A percentile compares a stretch with the other conserved stretches of the same genome.
Conservation (phyloP, 116 monocot species). For the Papilionanthe hybrid region DNA sequence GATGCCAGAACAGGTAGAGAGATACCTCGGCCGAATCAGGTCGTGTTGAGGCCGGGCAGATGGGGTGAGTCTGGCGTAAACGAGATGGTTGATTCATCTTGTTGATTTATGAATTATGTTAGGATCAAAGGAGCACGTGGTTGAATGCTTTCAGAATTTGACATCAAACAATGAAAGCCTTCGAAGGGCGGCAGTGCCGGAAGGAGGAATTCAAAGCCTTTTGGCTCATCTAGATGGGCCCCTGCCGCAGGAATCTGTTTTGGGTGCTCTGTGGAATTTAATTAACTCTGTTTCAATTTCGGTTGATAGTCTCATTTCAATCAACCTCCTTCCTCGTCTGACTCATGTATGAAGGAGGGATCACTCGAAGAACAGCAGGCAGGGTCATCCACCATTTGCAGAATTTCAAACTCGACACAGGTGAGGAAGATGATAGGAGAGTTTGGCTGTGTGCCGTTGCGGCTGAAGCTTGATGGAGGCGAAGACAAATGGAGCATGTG, state of each 20-base stretch:
- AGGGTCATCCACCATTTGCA: constrained; percentile 17
- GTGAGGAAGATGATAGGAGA: constrained; percentile 25
- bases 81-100: constrained; percentile 34
- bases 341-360: constrained; percentile 26
- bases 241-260: constrained; percentile 27
- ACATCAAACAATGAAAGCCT: constrained; percentile 30
- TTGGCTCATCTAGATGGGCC: constrained; percentile 25
- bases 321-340: constrained; percentile 18
- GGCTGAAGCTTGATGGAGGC: constrained; percentile 18
- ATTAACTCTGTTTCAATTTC: constrained; percentile 5
- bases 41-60: no score
- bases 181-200: constrained; percentile 8
- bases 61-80: no score
- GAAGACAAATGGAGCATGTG: constrained; percentile 14
- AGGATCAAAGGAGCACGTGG: constrained; percentile 26
- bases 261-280: constrained; percentile 26
- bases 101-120: constrained; percentile 13
- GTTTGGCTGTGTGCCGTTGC: constrained; percentile 15
- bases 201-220: constrained; percentile 28
- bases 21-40: no score
- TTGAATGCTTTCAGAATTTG: constrained; percentile 24
- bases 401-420: constrained; percentile 15
- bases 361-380: constrained; percentile 29
- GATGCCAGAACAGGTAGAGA: no score
- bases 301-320: constrained; percentile 10